Percentiles rank a stretch among this genome's conserved stretches.
Conservation (phyloP, 73 alveolate species). For the Symbiodinium natans region DNA sequence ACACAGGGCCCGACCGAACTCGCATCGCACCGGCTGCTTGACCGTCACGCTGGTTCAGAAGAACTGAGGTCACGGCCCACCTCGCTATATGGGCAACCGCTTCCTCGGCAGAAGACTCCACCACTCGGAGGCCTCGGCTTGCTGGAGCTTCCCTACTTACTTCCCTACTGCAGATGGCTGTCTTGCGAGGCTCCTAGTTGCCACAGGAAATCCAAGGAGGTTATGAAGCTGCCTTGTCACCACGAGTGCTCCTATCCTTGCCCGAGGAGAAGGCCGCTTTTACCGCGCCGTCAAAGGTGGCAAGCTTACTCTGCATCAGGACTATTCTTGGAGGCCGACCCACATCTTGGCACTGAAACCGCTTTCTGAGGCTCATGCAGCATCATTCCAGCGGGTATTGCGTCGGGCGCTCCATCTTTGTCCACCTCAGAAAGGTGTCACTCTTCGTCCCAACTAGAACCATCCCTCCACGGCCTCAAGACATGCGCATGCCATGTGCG, state of each 20-base stretch:
- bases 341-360: too few species aligned
- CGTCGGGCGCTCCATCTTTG: background rate
- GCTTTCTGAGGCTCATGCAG: background rate
- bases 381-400: background rate
- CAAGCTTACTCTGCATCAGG: too few species aligned
- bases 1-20: background rate
- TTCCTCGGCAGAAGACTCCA: slow-evolving; percentile 82
- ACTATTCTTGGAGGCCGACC: too few species aligned
- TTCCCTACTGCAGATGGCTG: too few species aligned
- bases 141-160: background rate
- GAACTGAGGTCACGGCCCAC: background rate
- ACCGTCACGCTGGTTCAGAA: background rate
- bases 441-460: background rate
- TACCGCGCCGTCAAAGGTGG: too few species aligned
- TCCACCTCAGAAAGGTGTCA: background rate
- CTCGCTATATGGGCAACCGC: slow-evolving; percentile 64
- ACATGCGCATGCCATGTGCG: too few species aligned
- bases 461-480: too few species aligned
- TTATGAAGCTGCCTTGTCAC: too few species aligned
- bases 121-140: slow-evolving; percentile 61
- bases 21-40: background rate
- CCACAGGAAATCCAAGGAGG: too few species aligned
- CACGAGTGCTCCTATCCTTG: too few species aligned
- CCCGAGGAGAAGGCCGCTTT: too few species aligned
- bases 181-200: too few species aligned